These are phyloP conservation scores for Hypoxylon rickii DNA, from an alignment of 495 filamentous ascomycete genomes.

Conservation along the genomic window DNA sequence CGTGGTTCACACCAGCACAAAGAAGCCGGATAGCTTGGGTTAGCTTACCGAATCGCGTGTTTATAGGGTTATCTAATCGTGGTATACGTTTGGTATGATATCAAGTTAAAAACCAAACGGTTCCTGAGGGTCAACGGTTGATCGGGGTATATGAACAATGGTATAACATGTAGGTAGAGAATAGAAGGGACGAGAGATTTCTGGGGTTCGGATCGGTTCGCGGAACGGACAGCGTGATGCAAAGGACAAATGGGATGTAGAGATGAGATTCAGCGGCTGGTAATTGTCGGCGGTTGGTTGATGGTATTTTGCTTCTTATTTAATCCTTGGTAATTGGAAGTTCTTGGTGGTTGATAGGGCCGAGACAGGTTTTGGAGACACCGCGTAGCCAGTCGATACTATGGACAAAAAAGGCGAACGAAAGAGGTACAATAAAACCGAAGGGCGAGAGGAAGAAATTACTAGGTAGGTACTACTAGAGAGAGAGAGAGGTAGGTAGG, in stretches of 20 bases:
- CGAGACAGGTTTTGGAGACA: conserved; percentile 27
- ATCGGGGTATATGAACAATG: conserved; percentile 12
- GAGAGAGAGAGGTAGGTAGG: conserved; percentile 2
- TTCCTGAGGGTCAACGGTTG: neutral
- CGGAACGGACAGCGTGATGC: conserved; percentile 12
- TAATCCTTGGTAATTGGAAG: too few relatives aligned
- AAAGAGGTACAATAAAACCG: neutral
- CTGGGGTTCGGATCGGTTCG: conserved; percentile 18
- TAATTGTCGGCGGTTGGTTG: conserved; percentile 26
- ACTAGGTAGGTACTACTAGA: conserved; percentile 7
- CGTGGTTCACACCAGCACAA: neutral
- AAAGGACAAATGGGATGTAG: conserved; percentile 34
- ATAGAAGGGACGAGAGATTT: conserved; percentile 21
- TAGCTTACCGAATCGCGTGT: too few relatives aligned
- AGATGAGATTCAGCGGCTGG: conserved; percentile 24
- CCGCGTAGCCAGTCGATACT: conserved; percentile 18
- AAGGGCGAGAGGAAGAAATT: neutral
- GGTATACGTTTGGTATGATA: conserved; percentile 9
- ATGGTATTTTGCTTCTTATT: too few relatives aligned
- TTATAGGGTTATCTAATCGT: neutral
- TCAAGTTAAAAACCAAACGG: conserved; percentile 6
- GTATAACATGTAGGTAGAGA: conserved; percentile 15
- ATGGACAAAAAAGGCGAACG: conserved; percentile 10
- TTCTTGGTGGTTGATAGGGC: too few relatives aligned
- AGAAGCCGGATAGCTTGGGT: too few relatives aligned